phyloP scores from a whole-genome alignment of 371 early-diverging fungal species.

The Parasitella parasitica region DNA sequence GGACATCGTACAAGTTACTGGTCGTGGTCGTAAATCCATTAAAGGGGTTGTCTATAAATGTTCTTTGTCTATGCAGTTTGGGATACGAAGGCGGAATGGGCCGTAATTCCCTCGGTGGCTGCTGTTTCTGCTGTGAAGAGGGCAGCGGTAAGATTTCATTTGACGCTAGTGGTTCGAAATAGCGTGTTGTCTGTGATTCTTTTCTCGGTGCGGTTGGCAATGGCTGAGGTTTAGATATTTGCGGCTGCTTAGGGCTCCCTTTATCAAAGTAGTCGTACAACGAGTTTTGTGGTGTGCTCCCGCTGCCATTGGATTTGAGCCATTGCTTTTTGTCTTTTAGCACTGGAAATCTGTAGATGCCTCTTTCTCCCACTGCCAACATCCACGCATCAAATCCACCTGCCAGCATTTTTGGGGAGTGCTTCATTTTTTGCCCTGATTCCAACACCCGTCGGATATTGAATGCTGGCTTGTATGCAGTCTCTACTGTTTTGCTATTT shows the following conservation, averaged over 20 bases:
- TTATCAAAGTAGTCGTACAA: constrained; percentile 28
- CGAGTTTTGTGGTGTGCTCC: no score
- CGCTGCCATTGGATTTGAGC: constrained; percentile 4
- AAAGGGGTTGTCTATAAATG: constrained; percentile 63
- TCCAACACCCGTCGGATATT: constrained; percentile 33
- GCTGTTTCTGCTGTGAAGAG: not conserved
- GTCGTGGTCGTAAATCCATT: constrained; percentile 54
- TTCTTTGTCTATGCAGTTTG: constrained; percentile 38
- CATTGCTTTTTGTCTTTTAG: constrained; percentile 4
- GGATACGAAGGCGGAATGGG: constrained; percentile 14
- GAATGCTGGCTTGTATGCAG: constrained; percentile 25
- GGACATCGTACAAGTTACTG: constrained; percentile 26
- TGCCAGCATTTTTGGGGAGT: constrained; percentile 61
- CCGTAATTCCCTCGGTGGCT: not conserved
- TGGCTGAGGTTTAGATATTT: constrained; percentile 21
- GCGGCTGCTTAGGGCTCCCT: not conserved
- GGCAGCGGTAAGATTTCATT: not conserved
- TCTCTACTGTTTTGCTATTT: constrained; percentile 6
- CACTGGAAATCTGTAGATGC: constrained; percentile 28
- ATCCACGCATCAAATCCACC: constrained; percentile 81
- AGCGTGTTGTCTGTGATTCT: constrained; percentile 18
- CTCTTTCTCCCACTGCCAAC: constrained; percentile 37
- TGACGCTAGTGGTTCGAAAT: constrained; percentile 9
- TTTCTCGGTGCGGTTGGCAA: constrained; percentile 25
- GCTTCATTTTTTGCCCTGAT: constrained; percentile 28